Conservation (phyloP, 1,284 basidiomycete species). For the Schizophyllum amplum region DNA sequence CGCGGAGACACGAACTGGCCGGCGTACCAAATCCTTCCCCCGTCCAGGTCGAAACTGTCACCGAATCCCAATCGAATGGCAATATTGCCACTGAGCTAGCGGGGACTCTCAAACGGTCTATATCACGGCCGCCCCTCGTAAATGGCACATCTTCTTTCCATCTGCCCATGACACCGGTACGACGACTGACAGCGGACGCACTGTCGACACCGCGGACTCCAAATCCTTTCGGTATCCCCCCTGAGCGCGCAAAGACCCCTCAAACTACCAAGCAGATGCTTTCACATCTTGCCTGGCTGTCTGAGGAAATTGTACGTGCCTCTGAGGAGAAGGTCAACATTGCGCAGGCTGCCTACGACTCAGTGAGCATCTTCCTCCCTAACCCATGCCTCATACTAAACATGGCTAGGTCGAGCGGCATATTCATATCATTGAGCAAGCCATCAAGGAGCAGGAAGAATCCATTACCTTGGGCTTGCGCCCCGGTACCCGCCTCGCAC, state of each 20-base stretch:
- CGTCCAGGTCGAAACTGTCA: not conserved
- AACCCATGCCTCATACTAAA: slow-evolving; percentile 2
- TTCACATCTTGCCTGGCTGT: slow-evolving; percentile 45
- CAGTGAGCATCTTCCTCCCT: slow-evolving; percentile 32
- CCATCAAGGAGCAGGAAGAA: slow-evolving; percentile 65
- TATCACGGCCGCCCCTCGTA: not conserved
- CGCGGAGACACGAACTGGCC: not conserved
- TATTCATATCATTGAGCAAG: slow-evolving; percentile 63
- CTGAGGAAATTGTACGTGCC: slow-evolving; percentile 52
- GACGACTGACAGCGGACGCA: not conserved
- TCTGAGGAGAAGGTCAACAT: slow-evolving; percentile 70
- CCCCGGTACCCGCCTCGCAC: slow-evolving; percentile 43
- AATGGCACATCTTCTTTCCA: not conserved
- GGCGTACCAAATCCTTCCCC: not conserved
- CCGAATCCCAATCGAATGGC: not conserved
- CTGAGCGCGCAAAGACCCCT: slow-evolving; percentile 17
- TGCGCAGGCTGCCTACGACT: slow-evolving; percentile 58
- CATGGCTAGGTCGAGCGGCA: slow-evolving; percentile 53
- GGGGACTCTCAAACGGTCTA: not conserved
- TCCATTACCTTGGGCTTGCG: slow-evolving; percentile 45
- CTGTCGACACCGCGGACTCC: not conserved
- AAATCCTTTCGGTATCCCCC: not conserved
- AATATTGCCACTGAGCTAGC: not conserved
- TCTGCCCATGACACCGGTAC: not conserved
- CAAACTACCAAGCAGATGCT: slow-evolving; percentile 42